These are phyloP conservation scores for Pleurotus cornucopiae DNA, from an alignment of 768 basidiomycete genomes.

Conservation along the genomic window DNA sequence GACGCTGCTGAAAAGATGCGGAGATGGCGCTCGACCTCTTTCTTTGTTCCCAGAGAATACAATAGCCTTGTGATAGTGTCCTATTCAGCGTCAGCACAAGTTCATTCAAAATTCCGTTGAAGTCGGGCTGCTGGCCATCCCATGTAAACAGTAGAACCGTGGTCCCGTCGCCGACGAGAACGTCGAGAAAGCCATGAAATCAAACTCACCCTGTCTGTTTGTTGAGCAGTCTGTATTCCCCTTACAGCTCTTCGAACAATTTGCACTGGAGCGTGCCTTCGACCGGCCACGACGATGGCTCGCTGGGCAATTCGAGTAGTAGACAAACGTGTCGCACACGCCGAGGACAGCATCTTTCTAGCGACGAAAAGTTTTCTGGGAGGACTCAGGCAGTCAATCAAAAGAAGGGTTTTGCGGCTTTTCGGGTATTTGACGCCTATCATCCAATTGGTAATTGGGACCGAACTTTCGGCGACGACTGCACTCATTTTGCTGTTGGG, in stretches of 20 bases:
- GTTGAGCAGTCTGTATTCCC: conserved; percentile 57
- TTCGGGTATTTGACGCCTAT: too few species aligned
- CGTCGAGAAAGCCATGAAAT: background rate
- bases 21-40: conserved; percentile 97
- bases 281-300: conserved; percentile 28
- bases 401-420: too few species aligned
- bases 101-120: background rate
- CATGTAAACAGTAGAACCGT: background rate
- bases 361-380: too few species aligned
- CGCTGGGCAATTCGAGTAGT: conserved; percentile 25
- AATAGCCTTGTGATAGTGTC: conserved; percentile 96
- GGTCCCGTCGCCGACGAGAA: background rate
- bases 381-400: too few species aligned
- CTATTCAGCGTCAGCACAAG: conserved; percentile 30
- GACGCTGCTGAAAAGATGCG: conserved; percentile 97
- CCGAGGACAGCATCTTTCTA: conserved; percentile 1
- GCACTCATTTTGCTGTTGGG: too few species aligned
- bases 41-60: conserved; percentile 95
- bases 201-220: conserved; percentile 66
- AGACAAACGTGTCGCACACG: background rate
- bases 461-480: too few species aligned
- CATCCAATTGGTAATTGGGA: too few species aligned
- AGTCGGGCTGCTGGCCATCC: background rate
- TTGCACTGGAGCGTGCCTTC: conserved; percentile 26
- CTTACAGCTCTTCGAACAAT: conserved; percentile 38